Evolutionary conservation across 805 yeast genomes (phyloP), one percentile per base, ranked within the genome.

Genomic region (Yueomyces sp.): DNA sequence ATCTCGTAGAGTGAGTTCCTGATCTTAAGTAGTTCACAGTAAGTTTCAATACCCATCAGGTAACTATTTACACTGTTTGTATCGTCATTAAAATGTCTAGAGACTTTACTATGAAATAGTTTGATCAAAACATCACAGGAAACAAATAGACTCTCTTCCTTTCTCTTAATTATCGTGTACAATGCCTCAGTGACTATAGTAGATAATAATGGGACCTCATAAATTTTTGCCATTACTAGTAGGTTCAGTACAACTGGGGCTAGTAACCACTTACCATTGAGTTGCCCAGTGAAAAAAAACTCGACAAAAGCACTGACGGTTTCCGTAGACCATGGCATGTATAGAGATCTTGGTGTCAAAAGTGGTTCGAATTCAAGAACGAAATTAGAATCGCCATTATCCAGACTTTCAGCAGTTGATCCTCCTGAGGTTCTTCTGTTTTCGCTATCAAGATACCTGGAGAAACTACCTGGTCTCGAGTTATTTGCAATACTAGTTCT

Each of bases 271-370:
- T 74, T 78, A 42, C 78, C 74, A 28, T 85, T 85, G 11, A 82
- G 74, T 56, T 81, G 87, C 1, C 92, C 92, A 4, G 88, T 83
- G 53, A 79, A 81, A 45, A 84, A 66, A 56, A 76, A 84, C 55
- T 83, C 92, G 28, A 80, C 65, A 51, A 82, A 72, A 1, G 86
- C 86, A 43, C 69, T 70, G 11, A 81, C 74, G 0, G 85, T 73
- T 2, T 64, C 54, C 0, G 80, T 76, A 1, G 78, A 59, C 62
- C 79, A 81, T 4, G 94, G 92, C 49, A 84, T 57, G 50, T 79
- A 82, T 28, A 84, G 55, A 11, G 77, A 70, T 48, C 94, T 68
- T 6, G 94, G 92, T 37, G 79, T 68, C 45, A 76, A 65, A 36
- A 80, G 61, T 5, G 85, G 79, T 51, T 80, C 86, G 63, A 80